Percentiles rank a stretch among this genome's conserved stretches.
These are phyloP conservation scores for Podaxis mareebaensis DNA, from an alignment of 768 basidiomycete species.

Conservation along the genomic window DNA sequence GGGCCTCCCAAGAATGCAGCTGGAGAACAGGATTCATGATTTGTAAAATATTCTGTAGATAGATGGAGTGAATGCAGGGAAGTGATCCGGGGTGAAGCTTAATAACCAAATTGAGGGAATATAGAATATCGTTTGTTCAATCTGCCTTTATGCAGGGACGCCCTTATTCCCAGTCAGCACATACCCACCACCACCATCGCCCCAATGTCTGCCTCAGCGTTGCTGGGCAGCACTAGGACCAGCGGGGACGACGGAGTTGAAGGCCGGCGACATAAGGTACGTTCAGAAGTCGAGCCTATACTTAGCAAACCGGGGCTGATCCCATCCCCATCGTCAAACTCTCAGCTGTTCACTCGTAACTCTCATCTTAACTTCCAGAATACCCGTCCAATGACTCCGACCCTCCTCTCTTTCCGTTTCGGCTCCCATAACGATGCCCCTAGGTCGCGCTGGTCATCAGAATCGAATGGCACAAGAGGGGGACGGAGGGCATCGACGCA, in stretches of 20 bases:
- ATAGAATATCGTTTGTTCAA: not conserved
- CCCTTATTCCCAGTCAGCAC: not conserved
- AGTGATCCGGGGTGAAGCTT: not conserved
- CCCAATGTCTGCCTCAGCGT: not conserved
- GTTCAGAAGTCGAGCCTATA: constrained; percentile 1
- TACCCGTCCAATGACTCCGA: constrained; percentile 13
- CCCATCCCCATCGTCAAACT: constrained; percentile 9
- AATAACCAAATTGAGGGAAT: not conserved
- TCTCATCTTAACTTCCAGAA: not conserved
- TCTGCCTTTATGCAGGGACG: constrained; percentile 1
- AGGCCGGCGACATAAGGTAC: not conserved
- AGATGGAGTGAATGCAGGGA: not conserved
- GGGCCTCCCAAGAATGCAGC: constrained; percentile 1
- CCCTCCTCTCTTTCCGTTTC: constrained; percentile 15
- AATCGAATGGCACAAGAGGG: constrained; percentile 19
- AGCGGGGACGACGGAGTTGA: constrained; percentile 16
- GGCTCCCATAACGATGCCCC: not conserved
- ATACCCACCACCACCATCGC: not conserved
- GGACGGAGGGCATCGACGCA: constrained; percentile 17
- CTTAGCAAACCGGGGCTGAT: constrained; percentile 15
- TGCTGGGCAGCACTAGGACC: not conserved
- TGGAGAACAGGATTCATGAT: not conserved
- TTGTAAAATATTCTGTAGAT: not conserved
- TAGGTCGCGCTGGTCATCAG: constrained; percentile 20
- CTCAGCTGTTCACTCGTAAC: constrained; percentile 11